These are phyloP conservation scores for Cladosporium sp. DNA, from an alignment of 2,329 filamentous ascomycete species.

Conservation along the genomic window DNA sequence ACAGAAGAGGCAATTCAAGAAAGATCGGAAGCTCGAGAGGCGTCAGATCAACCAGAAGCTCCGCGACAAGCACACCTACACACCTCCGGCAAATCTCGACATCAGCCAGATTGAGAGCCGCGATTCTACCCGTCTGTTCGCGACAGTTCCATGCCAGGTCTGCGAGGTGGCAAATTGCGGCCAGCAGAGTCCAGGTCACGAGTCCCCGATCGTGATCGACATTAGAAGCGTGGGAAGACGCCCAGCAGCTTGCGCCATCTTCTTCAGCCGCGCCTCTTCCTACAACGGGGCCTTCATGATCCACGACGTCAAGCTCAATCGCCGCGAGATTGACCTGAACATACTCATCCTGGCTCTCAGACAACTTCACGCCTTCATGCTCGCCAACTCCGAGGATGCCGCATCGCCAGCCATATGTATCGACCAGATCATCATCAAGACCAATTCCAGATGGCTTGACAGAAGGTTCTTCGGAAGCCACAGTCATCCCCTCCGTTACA, in stretches of 20 bases:
- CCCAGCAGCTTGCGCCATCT: background rate
- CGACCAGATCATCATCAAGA: conserved; percentile 5
- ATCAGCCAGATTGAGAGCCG: background rate
- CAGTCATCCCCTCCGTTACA: background rate
- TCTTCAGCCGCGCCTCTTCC: background rate
- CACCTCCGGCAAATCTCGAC: background rate
- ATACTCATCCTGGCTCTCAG: background rate
- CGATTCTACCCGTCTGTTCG: background rate
- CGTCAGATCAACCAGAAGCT: background rate
- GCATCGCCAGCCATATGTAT: too few species aligned
- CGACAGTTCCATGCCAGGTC: background rate
- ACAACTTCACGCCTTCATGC: background rate
- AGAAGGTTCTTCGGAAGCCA: background rate
- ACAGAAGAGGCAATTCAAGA: background rate
- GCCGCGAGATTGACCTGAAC: background rate
- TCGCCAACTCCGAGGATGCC: background rate
- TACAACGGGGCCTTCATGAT: background rate
- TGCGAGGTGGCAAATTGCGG: background rate
- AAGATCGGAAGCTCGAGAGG: background rate
- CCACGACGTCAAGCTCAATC: background rate
- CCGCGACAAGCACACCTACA: background rate
- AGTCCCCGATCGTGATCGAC: background rate
- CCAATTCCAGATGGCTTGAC: background rate
- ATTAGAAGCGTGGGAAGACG: background rate
- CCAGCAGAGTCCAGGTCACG: background rate